Base-by-base conservation (phyloP, 2,329 filamentous ascomycete genomes). In the Coleophoma eucalyptorum region DNA sequence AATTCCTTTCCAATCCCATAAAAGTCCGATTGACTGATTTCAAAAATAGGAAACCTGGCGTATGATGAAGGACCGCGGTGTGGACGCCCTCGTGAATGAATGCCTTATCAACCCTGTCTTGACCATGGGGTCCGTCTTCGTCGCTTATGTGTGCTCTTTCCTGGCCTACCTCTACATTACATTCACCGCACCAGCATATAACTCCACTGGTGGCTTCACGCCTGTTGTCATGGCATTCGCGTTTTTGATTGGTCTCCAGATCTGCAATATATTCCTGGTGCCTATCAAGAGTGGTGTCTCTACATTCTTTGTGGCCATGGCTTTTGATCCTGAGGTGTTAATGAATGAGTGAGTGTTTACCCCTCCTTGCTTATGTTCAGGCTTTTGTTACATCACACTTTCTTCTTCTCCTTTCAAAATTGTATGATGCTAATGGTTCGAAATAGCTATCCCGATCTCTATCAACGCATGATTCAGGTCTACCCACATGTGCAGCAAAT, bases 41-140 rank as follows among this genome's bases (percentile, higher is more conserved):
- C 6, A 2, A 5, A 26, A 26, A 12, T 19, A 74, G 67, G 52
- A 57, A 41, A 65, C 64, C 4, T 66, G 63, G 64, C 74, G 67
- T 12, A 89, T 96, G 87, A 92, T 96, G 75, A 93, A 91, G 67
- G 83, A 95, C 63, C 89, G 93, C 32, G 93, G 93, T 26, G 86
- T 97, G 53, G 92, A 97, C 61, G 91, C 90, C 0, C 80, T 97
- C 2, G 80, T 96, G 61, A 96, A 96, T 63, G 62, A 65, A 53
- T 65, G 63, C 45, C 57, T 68, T 65, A 57, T 77, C 55, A 75
- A 74, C 41, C 75, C 74, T 10, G 73, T 78, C 18, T 67, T 89
- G 32, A 86, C 83, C 15, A 89, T 92, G 72, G 91, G 90, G 8
- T 85, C 87, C 2, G 81, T 89, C 0, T 94, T 95, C 61, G 86